Evolutionary conservation across 2,329 filamentous ascomycete species (phyloP), one percentile per base, ranked within the genome.

Genomic region (Diaporthe batatas): DNA sequence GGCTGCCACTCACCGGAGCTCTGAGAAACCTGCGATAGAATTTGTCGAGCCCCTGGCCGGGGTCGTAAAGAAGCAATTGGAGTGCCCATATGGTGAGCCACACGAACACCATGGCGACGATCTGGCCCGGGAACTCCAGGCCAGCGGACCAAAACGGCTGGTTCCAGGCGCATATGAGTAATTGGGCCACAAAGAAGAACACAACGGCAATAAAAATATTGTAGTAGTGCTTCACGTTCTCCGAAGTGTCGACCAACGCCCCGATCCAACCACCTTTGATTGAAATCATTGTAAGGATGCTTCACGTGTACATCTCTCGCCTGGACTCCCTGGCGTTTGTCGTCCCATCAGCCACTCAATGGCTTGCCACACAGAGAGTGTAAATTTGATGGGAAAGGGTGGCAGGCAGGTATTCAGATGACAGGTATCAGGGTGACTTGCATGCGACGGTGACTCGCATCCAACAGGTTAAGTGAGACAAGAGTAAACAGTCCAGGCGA

Each of bases 131-230:
- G 72, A 86, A 88, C 34, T 84, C 79, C n/a, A 84, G 73, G 3
- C 78, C 71, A 2, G 76, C 78, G 0, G 76, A 75, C 12, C 80
- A 75, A 21, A 87, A 77, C 0, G 77, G 77, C 12, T 79, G 75
- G 42, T 84, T 83, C 12, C 88, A 77, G 2, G 80, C 83, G 77
- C 84, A 87, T 25, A 87, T 85, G 42, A 86, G 75, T n/a, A 87
- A 74, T 76, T 88, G 84, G 72, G 84, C 83, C 21, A 78, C 32
- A 2, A 86, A 74, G 53, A 82, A 85, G 10, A 87, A 79, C 8
- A 82, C 36, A 1, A 80, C 75, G 12, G 85, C 80, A 18, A 80
- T 76, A 8, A 82, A 21, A 12, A 73, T 36, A 29, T 68, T 51
- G 49, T 34, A 72, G 39, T 57, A 73, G 16, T 68, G 68, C 44